Evolutionary conservation across 148 eudicot species (phyloP), one percentile per base, ranked within the genome.

Genomic region (Cornus kousa): DNA sequence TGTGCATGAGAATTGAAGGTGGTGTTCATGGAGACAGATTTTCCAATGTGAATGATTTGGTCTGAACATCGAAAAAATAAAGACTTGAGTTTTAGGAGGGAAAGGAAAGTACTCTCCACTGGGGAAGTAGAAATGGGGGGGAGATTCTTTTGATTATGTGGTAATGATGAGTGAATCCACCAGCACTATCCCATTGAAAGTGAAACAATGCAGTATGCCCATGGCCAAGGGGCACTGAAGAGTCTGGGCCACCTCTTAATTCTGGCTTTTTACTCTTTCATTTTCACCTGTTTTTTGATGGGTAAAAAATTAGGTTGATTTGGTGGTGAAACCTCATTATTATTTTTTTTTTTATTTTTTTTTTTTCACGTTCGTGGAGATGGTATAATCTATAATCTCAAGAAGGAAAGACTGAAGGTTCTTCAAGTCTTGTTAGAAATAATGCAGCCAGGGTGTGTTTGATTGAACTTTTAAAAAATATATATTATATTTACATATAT

Each of bases 31-130:
- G 85, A 76, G 88, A 85, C 88, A 82, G 76, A 85, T 82, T 67
- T 85, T 85, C 88, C 77, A 80, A 79, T 72, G 88, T 3, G 70
- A 82, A 85, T 85, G 79, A 85, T 85, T 85, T 73, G 68, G 85
- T 85, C 75, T 75, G 72, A 76, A 69, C 48, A 43, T 74, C 13
- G 76, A 72, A 79, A 28, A 65, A 68, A 24, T 43, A 71, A 62
- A n/a, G 16, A 10, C 55, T 50, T n/a, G 13, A 20, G 31, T 9
- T 72, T 62, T 71, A 62, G 77, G 84, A 40, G 79, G 79, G 73
- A 72, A 72, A 68, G 67, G 68, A 12, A 66, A 50, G 35, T 40
- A 40, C 16, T 40, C 23, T 39, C 48, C 48, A 43, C 48, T 43
- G 48, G 57, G 9, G 28, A 46, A 28, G 62, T 66, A 70, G 24